Evolutionary conservation across 139 green algal genomes (phyloP), one percentile per base, ranked within the genome.

Genomic region (Coelastrella sp.): DNA sequence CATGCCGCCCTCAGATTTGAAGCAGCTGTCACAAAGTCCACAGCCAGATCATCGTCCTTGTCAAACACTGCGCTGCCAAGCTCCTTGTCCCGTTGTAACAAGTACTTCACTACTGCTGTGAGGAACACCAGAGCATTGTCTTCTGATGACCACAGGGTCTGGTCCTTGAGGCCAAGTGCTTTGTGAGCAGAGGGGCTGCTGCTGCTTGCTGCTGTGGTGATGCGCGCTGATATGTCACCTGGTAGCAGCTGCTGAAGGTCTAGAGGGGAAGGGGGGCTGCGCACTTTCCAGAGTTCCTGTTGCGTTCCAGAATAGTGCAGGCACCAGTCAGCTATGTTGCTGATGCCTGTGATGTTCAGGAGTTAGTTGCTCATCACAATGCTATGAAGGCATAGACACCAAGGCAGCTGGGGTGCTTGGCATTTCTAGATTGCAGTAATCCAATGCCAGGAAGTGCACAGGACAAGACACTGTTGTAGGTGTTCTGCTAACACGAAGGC

Each of bases 1-100:
- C 88, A 93, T 21, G 69, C 35, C 2, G 88, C 85, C 7, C 97
- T 90, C 67, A 99, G 89, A 89, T 99, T 98, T 45, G 95, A 86
- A 2, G 96, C 94, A 0, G 97, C 91, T 25, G 95, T 94, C 48
- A 99, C 96, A 91, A 99, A 98, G 50, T 98, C 95, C 17, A 98
- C 94, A 0, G 96, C 95, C 48, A 99, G 88, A 38, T 92, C 87
- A 79, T 99, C 96, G 53, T 99, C 97, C 53, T 82, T 82, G 53
- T 82, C 91, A 85, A 92, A 92, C 34, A 89, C 82, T 3, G 82
- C 77, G 2, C 40, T 30, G 5, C 86, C 80, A 17, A 98, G 77
- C 41, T 96, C 91, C 0, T 83, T 80, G 4, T 78, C 25, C 23
- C 94, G 89, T 15, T 89, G 53, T 41, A 89, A 76, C 23, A 94